Conservation (phyloP, 2,329 filamentous ascomycete species). For the Arthrocladium fulminans region DNA sequence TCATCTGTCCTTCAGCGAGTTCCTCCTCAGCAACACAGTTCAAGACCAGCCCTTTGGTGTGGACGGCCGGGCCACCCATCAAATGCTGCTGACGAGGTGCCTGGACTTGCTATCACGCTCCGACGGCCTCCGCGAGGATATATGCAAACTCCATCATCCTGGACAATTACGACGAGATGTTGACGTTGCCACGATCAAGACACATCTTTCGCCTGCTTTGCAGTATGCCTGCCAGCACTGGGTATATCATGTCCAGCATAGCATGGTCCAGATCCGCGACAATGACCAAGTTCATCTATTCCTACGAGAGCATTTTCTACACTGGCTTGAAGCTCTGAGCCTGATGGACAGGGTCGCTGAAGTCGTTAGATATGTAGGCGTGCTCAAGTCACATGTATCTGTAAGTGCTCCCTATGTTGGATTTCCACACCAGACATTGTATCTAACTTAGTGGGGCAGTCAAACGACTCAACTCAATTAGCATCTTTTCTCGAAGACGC, state of each 20-base stretch:
- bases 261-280: constrained; percentile 5
- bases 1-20: constrained; percentile 16
- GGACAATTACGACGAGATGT: constrained; percentile 10
- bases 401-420: constrained; percentile 11
- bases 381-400: constrained; percentile 11
- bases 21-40: constrained; percentile 10
- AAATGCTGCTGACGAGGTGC: constrained; percentile 6
- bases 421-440: neutral
- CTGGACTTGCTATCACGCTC: constrained; percentile 9
- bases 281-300: constrained; percentile 12
- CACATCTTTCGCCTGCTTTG: constrained; percentile 18
- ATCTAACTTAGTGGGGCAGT: constrained; percentile 6
- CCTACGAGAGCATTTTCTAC: constrained; percentile 20
- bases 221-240: constrained; percentile 26
- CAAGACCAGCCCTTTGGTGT: constrained; percentile 9
- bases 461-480: constrained; percentile 10
- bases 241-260: constrained; percentile 23
- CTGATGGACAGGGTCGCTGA: constrained; percentile 19
- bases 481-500: constrained; percentile 26
- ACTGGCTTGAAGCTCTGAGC: constrained; percentile 26
- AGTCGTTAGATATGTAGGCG: constrained; percentile 15
- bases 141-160: constrained; percentile 12
- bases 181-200: constrained; percentile 9
- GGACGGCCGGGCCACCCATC: constrained; percentile 5
- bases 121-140: constrained; percentile 11